phyloP scores from a whole-genome alignment of 2,329 filamentous ascomycete species.

The Ophiostoma himal-ulmi region DNA sequence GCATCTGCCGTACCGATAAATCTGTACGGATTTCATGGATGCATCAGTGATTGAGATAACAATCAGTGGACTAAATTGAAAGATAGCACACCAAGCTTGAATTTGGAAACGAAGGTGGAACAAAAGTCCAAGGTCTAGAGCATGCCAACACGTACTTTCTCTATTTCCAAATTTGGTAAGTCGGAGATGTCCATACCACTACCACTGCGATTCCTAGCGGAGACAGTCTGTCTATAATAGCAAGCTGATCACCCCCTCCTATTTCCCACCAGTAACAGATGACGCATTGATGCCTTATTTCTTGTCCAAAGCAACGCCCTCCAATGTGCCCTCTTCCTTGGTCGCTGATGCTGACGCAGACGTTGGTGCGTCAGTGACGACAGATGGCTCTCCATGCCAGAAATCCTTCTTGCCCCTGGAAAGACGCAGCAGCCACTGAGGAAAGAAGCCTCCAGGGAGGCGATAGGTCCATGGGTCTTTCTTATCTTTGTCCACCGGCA shows the following conservation, averaged over 20 bases:
- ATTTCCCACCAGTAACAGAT: background rate
- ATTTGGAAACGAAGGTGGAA: background rate
- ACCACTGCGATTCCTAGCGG: background rate
- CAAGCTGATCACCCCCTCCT: constrained; percentile 3
- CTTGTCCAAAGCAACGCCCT: constrained; percentile 8
- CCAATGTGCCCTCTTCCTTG: constrained; percentile 9
- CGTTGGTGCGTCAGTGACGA: constrained; percentile 2
- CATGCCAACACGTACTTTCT: background rate
- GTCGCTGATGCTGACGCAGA: background rate
- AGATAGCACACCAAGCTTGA: constrained; percentile 4
- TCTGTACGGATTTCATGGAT: background rate
- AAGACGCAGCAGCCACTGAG: constrained; percentile 31
- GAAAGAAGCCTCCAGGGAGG: constrained; percentile 44
- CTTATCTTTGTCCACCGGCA: constrained; percentile 48
- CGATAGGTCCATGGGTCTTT: constrained; percentile 54
- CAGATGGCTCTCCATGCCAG: constrained; percentile 18
- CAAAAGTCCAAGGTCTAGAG: constrained; percentile 1
- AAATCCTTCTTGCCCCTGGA: constrained; percentile 28
- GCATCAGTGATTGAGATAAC: background rate
- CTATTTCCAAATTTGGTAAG: background rate
- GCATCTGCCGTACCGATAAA: background rate
- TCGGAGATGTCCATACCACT: background rate
- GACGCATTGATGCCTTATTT: constrained; percentile 11
- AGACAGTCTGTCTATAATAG: constrained; percentile 7
- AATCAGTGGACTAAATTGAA: background rate